phyloP scores from a whole-genome alignment of 2,329 filamentous ascomycete genomes.

The Pseudopyrenochaeta lycopersici region DNA sequence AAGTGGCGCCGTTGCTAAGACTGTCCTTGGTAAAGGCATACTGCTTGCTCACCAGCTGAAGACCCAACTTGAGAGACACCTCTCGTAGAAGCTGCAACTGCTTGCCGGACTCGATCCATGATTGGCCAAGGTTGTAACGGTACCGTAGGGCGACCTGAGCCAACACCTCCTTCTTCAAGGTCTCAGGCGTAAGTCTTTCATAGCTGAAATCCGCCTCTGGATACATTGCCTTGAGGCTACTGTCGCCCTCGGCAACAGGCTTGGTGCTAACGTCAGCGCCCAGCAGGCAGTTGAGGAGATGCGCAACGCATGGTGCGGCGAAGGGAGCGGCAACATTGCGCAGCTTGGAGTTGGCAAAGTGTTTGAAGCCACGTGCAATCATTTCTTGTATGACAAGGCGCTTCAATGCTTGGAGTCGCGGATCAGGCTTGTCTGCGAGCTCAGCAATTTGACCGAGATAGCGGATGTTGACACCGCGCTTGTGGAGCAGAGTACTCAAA shows the following conservation, averaged over 20 bases:
- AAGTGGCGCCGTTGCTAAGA: conserved; percentile 24
- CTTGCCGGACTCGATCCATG: conserved; percentile 74
- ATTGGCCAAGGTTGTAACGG: conserved; percentile 74
- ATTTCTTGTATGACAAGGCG: conserved; percentile 88
- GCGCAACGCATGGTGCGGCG: conserved; percentile 79
- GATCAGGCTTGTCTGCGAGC: conserved; percentile 66
- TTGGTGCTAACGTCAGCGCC: conserved; percentile 79
- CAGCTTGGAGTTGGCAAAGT: conserved; percentile 81
- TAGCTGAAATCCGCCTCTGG: conserved; percentile 84
- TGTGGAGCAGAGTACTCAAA: conserved; percentile 86
- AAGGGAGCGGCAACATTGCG: conserved; percentile 81
- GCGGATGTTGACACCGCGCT: conserved; percentile 95
- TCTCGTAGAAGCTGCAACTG: conserved; percentile 89
- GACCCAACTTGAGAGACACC: conserved; percentile 84
- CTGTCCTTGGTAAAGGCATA: conserved; percentile 69
- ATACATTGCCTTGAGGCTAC: conserved; percentile 77
- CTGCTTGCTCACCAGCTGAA: conserved; percentile 83
- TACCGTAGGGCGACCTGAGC: conserved; percentile 77
- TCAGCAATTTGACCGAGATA: conserved; percentile 89
- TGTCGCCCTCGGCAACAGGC: conserved; percentile 80
- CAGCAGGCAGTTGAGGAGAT: conserved; percentile 92
- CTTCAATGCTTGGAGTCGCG: conserved; percentile 78
- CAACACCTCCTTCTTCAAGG: conserved; percentile 73
- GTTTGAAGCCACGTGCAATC: conserved; percentile 95
- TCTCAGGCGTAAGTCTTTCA: conserved; percentile 78